A percentile compares a stretch with the other conserved stretches of the same genome.
Conservation (phyloP, 2,329 filamentous ascomycete genomes). For the Madurella mycetomatis region DNA sequence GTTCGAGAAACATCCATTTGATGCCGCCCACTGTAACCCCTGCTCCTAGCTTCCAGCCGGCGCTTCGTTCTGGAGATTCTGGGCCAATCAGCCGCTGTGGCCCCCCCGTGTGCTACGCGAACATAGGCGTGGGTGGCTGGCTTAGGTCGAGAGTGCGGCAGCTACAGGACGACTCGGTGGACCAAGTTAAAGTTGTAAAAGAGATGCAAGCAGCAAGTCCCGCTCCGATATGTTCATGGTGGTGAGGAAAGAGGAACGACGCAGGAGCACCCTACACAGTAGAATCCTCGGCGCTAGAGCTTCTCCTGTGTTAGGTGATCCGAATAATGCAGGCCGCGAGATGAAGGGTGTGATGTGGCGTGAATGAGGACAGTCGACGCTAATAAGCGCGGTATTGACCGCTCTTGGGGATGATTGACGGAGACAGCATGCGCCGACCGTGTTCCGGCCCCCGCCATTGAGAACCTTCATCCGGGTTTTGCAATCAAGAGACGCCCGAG, state of each 20-base stretch:
- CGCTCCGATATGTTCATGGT: no score
- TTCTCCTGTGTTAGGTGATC: background rate
- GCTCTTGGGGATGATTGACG: background rate
- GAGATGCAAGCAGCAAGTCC: no score
- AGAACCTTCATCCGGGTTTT: no score
- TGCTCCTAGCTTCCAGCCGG: slow-evolving; percentile 4
- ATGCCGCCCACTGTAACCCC: background rate
- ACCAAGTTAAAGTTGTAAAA: no score
- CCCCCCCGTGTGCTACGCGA: background rate
- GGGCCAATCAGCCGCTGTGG: slow-evolving; percentile 7
- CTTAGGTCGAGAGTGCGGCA: background rate
- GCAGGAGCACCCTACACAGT: no score
- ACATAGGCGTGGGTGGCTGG: background rate
- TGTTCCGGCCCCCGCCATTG: no score
- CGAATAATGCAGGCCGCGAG: background rate
- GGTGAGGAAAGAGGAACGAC: no score
- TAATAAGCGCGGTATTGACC: background rate
- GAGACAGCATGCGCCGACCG: background rate
- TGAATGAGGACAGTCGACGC: background rate
- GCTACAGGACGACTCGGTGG: background rate
- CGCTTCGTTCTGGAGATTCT: slow-evolving; percentile 7
- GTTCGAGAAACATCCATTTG: slow-evolving; percentile 7
- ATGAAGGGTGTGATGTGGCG: background rate
- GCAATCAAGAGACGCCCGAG: no score
- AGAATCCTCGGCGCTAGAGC: no score